Conservation (phyloP, 2,329 filamentous ascomycete genomes). For the Onygenales sp. region DNA sequence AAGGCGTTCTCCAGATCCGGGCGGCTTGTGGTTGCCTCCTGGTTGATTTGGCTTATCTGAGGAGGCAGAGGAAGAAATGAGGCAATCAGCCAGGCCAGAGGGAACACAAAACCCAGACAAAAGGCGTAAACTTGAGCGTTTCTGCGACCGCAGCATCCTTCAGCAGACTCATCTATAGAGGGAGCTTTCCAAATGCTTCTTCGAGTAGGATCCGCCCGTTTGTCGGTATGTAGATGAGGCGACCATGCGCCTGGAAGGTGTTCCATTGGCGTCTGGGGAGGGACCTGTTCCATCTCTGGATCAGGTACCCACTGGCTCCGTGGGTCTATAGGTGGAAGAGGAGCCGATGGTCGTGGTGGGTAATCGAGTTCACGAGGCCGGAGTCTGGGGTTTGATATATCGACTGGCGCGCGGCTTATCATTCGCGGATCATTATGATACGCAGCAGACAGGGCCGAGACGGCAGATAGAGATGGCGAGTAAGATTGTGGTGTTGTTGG, state of each 20-base stretch:
- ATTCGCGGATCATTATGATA: conserved; percentile 18
- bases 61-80: conserved; percentile 63
- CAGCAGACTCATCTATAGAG: conserved; percentile 56
- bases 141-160: conserved; percentile 53
- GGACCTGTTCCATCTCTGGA: conserved; percentile 14
- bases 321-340: conserved; percentile 28
- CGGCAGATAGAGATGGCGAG: conserved; percentile 28
- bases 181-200: conserved; percentile 64
- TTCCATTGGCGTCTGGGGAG: conserved; percentile 20
- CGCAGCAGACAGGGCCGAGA: conserved; percentile 18
- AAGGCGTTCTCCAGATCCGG: conserved; percentile 35
- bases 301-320: conserved; percentile 33
- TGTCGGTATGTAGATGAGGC: conserved; percentile 59
- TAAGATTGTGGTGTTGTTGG: conserved; percentile 33
- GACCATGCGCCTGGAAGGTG: conserved; percentile 58
- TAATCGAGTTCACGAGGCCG: conserved; percentile 6
- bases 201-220: conserved; percentile 44
- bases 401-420: conserved; percentile 22
- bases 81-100: conserved; percentile 72
- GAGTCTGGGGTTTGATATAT: conserved; percentile 21
- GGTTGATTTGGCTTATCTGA: conserved; percentile 44
- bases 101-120: conserved; percentile 66
- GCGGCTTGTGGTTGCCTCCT: conserved; percentile 31
- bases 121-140: conserved; percentile 70
- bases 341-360: conserved; percentile 6